Percentiles rank a stretch among this genome's conserved stretches.
Evolutionary conservation across 371 early-diverging fungal genomes (phyloP).

Genomic region (Haplosporangium sp.): DNA sequence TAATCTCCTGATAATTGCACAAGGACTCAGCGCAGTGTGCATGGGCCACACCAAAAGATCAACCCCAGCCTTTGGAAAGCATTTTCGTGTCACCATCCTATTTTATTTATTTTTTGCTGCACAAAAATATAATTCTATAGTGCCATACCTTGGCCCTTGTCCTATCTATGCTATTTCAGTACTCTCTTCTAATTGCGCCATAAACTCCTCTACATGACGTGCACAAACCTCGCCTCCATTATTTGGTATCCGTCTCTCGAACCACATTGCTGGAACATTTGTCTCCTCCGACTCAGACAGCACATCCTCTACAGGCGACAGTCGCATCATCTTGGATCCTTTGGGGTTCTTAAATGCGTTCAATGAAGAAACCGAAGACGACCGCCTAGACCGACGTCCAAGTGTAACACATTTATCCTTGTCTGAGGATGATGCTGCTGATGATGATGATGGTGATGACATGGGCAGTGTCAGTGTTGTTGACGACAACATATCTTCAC

Average conservation of each 20-base stretch:
- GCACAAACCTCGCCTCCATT: slow-evolving; percentile 70
- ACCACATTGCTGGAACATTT: slow-evolving; percentile 9
- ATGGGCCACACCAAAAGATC: no score
- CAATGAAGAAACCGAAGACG: slow-evolving; percentile 22
- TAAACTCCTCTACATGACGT: slow-evolving; percentile 59
- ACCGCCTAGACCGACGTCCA: slow-evolving; percentile 12
- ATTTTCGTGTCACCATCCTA: no score
- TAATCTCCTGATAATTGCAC: no score
- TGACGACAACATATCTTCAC: not conserved
- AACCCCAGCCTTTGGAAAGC: no score
- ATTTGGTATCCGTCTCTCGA: slow-evolving; percentile 57
- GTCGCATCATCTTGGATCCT: slow-evolving; percentile 21
- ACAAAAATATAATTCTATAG: no score
- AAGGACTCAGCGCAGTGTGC: no score
- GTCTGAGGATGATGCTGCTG: no score
- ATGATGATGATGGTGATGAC: not conserved
- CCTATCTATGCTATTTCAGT: not conserved
- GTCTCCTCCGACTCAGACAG: not conserved
- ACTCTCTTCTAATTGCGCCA: slow-evolving; percentile 55
- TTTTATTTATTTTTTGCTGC: no score
- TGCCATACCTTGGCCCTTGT: not conserved
- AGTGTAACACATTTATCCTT: slow-evolving; percentile 6
- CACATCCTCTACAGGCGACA: slow-evolving; percentile 3
- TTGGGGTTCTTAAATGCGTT: slow-evolving; percentile 8
- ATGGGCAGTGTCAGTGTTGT: not conserved